Percentiles rank a stretch among this genome's conserved stretches.
phyloP scores from a whole-genome alignment of 2,329 filamentous ascomycete species.

The Truncatella angustata region DNA sequence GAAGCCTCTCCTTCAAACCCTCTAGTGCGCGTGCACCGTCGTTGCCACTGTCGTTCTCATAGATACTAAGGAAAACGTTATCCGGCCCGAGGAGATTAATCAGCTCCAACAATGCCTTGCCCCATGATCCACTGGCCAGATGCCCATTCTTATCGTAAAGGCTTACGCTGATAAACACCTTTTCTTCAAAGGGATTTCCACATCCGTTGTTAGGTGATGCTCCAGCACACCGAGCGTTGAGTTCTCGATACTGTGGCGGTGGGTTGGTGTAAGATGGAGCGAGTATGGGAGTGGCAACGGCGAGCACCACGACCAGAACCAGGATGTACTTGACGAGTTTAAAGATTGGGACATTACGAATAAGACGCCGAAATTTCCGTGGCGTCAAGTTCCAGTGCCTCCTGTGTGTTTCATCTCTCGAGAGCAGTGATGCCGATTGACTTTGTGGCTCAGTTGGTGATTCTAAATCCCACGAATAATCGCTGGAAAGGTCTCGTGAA shows the following conservation, averaged over 20 bases:
- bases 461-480: no score
- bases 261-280: constrained; percentile 42
- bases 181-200: constrained; percentile 50
- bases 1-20: constrained; percentile 45
- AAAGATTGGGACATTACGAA: constrained; percentile 13
- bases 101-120: constrained; percentile 55
- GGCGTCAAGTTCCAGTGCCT: no score
- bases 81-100: constrained; percentile 64
- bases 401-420: no score
- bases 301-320: constrained; percentile 26
- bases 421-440: no score
- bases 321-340: constrained; percentile 21
- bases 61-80: constrained; percentile 71
- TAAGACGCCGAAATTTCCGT: constrained; percentile 19
- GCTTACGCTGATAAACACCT: constrained; percentile 71
- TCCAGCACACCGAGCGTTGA: constrained; percentile 29
- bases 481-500: no score
- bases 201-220: constrained; percentile 27
- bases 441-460: no score
- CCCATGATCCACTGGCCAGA: constrained; percentile 64
- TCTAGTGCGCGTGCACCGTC: constrained; percentile 53
- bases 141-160: constrained; percentile 63
- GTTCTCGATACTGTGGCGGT: constrained; percentile 35
- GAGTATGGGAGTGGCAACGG: constrained; percentile 34
- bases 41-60: constrained; percentile 67